Base-by-base conservation (phyloP, 768 basidiomycete genomes). In the Mrakia hoshinonis region DNA sequence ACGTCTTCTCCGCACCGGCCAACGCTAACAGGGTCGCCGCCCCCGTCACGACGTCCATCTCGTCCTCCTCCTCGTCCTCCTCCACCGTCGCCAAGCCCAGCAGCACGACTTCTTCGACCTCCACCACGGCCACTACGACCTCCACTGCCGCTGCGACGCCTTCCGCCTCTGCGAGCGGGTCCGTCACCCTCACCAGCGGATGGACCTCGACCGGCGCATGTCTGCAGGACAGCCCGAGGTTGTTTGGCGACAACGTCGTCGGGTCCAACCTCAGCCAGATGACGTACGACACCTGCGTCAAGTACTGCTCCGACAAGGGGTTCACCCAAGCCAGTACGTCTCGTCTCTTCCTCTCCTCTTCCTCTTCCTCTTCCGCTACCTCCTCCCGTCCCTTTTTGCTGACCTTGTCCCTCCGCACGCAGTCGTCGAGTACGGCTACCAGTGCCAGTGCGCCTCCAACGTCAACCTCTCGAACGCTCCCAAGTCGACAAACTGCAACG, bases 401-500 rank as follows among this genome's bases (percentile, higher is more conserved):
- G 43, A 43, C 15, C 43, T 15, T 43, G 6, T 43, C n/a, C 43
- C 15, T 43, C 43, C 6, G 15, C 43, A 43, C 43, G 43, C 15
- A 43, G 43, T 15, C 38, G 36, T 39, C 31, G 4, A n/a, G 43
- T 38, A 18, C 67, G 38, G 22, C 3, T 5, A 3, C 39, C 24
- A 38, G 49, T 52, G 67, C 67, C 58, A 34, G 29, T 68, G 67
- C 47, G 31, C 36, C 12, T 43, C 54, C 6, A 31, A n/a, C 5
- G 54, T 60, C 54, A 39, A 58, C 46, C 7, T 70, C 24, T 24
- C 60, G 31, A 39, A 46, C 36, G 63, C 60, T 20, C 47, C 72
- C 24, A 55, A 47, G 36, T 74, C 74, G 15, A 66, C 61, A 5
- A 36, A 62, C 62, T 70, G 69, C 51, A 65, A 64, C 62, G 64